These are phyloP conservation scores for Elsinoe australis DNA, from an alignment of 2,329 filamentous ascomycete genomes.

Conservation along the genomic window DNA sequence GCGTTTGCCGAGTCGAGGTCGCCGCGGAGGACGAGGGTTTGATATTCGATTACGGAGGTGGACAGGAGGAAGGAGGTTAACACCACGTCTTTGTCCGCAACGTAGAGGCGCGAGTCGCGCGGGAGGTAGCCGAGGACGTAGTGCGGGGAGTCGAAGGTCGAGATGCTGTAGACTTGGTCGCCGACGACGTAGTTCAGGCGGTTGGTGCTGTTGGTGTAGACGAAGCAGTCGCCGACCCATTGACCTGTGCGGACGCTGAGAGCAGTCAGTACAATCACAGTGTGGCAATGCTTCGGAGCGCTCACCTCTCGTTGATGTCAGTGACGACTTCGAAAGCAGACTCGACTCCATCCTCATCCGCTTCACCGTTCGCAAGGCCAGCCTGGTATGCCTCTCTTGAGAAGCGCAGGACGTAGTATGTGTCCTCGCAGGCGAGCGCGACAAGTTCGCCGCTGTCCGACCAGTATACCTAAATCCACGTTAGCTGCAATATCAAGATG, in stretches of 20 bases:
- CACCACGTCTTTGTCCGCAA: slow-evolving; percentile 90
- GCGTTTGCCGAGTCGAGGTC: slow-evolving; percentile 89
- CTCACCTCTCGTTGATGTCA: slow-evolving; percentile 81
- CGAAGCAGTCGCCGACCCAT: slow-evolving; percentile 98
- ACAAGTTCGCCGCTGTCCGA: slow-evolving; percentile 93
- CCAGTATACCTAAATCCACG: slow-evolving; percentile 75
- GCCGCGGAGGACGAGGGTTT: slow-evolving; percentile 86
- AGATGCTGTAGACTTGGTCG: slow-evolving; percentile 95
- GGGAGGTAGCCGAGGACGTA: slow-evolving; percentile 94
- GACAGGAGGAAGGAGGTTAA: slow-evolving; percentile 87
- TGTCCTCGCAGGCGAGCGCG: slow-evolving; percentile 86
- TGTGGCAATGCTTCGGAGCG: background rate
- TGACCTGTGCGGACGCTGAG: slow-evolving; percentile 78
- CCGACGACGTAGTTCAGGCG: slow-evolving; percentile 95
- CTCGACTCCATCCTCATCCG: slow-evolving; percentile 88
- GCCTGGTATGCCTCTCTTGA: slow-evolving; percentile 82
- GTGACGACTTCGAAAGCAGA: slow-evolving; percentile 93
- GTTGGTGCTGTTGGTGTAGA: slow-evolving; percentile 96
- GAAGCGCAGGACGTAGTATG: slow-evolving; percentile 88
- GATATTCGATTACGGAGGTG: slow-evolving; percentile 89
- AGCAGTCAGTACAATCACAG: background rate
- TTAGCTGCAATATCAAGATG: slow-evolving; percentile 4
- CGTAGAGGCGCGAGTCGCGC: slow-evolving; percentile 87
- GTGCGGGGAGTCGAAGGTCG: slow-evolving; percentile 91
- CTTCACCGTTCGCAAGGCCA: slow-evolving; percentile 70